Base-by-base conservation (phyloP, 176 grass and related monocot genomes). In the Aechmea fasciata region DNA sequence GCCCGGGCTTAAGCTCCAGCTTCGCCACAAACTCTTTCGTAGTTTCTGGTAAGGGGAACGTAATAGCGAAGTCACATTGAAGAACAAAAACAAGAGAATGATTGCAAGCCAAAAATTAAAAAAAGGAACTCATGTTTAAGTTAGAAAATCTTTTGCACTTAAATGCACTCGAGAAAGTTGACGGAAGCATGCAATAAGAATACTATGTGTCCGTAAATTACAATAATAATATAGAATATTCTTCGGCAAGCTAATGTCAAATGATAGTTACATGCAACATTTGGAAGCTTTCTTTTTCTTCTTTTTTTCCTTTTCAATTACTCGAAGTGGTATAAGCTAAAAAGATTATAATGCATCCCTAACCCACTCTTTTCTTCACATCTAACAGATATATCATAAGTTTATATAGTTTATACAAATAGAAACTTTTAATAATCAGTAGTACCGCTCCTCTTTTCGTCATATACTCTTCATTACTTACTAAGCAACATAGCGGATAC, bases 21-120 rank as follows among this genome's bases (percentile, higher is more conserved):
- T 80, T 88, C 24, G 52, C 84, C 24, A 99, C 89, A 83, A 99
- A 99, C 73, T 99, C 94, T 64, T 99, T 99, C 22, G 94, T 99
- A 47, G 94, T 99, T 26, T 88, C 94, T 99, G 87, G 22, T 77
- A 1, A 41, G 5, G n/a, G 13, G 15, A 50, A 49, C 1, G 2
- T 22, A 14, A 61, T 24, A 77, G 4, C 12, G 20, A 41, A 53
- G 23, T 11, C 10, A 14, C 17, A 14, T 15, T 13, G 3, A 64
- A 41, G 29, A 33, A 33, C 29, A 1, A 2, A 2, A 50, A 0
- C 33, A 73, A 13, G 47, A 61, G 23, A 8, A 52, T 14, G 15
- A 65, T 10, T 49, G 6, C 23, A 53, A 1, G 10, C 2, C 7
- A 73, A 11, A 73, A n/a, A 49, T 23, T 14, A 24, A 3, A 25